Conservation (phyloP, 331 rosid species). For the Malus hybrid region DNA sequence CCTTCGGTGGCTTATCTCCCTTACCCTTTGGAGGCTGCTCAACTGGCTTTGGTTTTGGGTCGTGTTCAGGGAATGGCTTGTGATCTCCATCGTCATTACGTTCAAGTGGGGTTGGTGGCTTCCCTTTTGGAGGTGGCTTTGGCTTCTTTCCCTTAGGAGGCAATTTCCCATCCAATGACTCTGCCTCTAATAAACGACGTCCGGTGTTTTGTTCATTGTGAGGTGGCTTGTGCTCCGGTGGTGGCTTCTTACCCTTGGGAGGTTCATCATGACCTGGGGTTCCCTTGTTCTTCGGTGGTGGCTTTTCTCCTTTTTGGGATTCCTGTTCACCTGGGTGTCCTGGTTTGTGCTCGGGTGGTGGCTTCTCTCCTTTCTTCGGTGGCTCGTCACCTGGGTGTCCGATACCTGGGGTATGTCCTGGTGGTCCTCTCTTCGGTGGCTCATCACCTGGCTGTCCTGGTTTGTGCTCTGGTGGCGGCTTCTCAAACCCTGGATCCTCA, state of each 20-base stretch:
- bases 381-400: not conserved
- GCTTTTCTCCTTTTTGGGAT: not conserved
- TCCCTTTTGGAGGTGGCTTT: not conserved
- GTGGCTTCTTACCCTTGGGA: conserved; percentile 1
- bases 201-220: not conserved
- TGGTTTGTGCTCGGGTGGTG: not conserved
- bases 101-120: not conserved
- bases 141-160: not conserved
- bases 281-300: conserved; percentile 9
- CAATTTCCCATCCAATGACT: not conserved
- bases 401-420: not conserved
- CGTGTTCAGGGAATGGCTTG: not conserved
- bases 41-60: not conserved
- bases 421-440: not conserved
- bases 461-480: conserved; percentile 11
- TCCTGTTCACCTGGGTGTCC: not conserved
- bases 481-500: not conserved
- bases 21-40: not conserved
- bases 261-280: not conserved
- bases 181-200: not conserved
- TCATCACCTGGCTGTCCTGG: not conserved
- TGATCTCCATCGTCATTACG: not conserved
- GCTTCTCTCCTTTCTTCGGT: not conserved
- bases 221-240: not conserved
- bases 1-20: not conserved